Evolutionary conservation across 768 basidiomycete species (phyloP).

Genomic region (Agrocybe praecox): DNA sequence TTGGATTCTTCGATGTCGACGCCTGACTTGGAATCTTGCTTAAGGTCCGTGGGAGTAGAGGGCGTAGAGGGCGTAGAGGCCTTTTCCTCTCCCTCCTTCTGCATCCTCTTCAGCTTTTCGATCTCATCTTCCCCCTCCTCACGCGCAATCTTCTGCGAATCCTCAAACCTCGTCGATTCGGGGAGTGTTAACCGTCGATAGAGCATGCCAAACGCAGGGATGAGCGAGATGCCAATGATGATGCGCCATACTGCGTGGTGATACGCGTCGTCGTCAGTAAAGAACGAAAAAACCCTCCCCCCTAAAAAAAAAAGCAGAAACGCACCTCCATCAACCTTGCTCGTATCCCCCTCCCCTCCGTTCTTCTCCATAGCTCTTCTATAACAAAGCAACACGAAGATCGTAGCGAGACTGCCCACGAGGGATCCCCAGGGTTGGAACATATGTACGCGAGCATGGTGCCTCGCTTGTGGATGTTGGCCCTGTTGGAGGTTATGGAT

Average conservation of each 20-base stretch:
- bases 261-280: too few relatives aligned
- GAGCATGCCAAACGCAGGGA: conserved; percentile 75
- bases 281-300: neutral
- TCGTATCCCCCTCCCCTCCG: conserved; percentile 45
- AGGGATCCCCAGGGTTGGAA: conserved; percentile 79
- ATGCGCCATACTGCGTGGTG: conserved; percentile 65
- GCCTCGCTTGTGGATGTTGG: conserved; percentile 62
- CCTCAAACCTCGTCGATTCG: conserved; percentile 61
- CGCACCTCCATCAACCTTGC: conserved; percentile 72
- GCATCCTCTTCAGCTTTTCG: neutral
- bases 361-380: conserved; percentile 59
- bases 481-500: conserved; percentile 65
- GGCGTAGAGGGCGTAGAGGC: neutral
- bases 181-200: conserved; percentile 77
- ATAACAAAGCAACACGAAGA: conserved; percentile 67
- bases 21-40: too few relatives aligned
- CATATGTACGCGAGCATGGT: conserved; percentile 80
- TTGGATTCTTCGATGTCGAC: too few relatives aligned
- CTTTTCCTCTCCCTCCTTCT: conserved; percentile 26
- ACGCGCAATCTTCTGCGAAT: conserved; percentile 31
- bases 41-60: too few relatives aligned
- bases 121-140: neutral
- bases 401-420: conserved; percentile 59
- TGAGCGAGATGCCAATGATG: conserved; percentile 68
- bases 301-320: conserved; percentile 10